Conservation (phyloP, 2,329 filamentous ascomycete species). For the Neonectria faginata region DNA sequence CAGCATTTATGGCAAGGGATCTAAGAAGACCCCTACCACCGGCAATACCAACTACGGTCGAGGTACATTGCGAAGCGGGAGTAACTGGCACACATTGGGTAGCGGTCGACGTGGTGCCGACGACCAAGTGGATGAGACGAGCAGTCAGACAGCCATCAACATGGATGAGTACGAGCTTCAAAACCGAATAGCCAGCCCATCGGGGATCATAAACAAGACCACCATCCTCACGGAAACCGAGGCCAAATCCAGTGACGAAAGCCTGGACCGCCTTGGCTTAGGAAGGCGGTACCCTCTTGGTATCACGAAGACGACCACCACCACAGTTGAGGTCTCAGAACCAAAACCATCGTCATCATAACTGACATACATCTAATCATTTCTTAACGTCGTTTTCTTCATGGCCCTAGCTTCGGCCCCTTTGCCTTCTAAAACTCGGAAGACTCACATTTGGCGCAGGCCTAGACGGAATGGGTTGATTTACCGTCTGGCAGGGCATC, state of each 20-base stretch:
- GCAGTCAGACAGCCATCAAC: conserved; percentile 48
- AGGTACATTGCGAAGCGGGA: conserved; percentile 39
- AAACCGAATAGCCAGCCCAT: conserved; percentile 32
- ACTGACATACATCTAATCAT: not conserved
- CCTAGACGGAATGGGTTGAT: not conserved
- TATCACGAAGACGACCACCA: conserved; percentile 48
- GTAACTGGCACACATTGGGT: conserved; percentile 42
- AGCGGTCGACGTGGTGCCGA: conserved; percentile 36
- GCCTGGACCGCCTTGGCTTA: conserved; percentile 26
- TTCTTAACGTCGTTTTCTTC: conserved; percentile 3
- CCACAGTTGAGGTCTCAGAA: conserved; percentile 41
- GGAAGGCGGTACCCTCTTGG: conserved; percentile 25
- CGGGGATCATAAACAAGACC: conserved; percentile 29
- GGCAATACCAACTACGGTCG: conserved; percentile 42
- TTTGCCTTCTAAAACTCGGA: not conserved
- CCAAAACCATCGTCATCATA: conserved; percentile 7
- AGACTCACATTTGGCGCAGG: not conserved
- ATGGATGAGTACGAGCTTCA: conserved; percentile 45
- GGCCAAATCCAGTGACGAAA: conserved; percentile 44
- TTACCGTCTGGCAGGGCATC: not conserved
- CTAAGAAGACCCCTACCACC: conserved; percentile 43
- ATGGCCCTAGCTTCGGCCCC: not conserved
- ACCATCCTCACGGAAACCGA: conserved; percentile 39
- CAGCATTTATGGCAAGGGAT: conserved; percentile 47
- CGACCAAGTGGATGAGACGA: conserved; percentile 38